Evolutionary conservation across 495 filamentous ascomycete genomes (phyloP), one percentile per base, ranked within the genome.

Genomic region (Penicillium antarcticum): DNA sequence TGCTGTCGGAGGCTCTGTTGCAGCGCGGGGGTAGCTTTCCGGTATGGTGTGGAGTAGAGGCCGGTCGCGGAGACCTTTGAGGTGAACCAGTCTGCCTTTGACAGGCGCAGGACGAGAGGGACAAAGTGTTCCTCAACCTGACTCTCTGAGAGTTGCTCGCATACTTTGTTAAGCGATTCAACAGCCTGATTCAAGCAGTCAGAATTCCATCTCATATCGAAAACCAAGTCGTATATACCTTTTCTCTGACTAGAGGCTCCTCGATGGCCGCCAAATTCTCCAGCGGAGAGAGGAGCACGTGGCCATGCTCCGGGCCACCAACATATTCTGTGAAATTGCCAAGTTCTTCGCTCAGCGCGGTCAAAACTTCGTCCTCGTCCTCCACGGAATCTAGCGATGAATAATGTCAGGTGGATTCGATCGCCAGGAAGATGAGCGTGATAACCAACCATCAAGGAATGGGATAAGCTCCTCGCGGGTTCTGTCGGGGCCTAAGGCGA

Each of bases 51-150:
- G 59, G 86, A 91, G 72, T 92, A 97, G 35, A 98, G 87, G 40
- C 92, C 94, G 55, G 94, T 95, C 7, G 92, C 94, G 12, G 94
- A 98, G 45, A 98, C 94, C 71, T 97, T 98, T 52, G 95, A 97
- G 24, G 94, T 98, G 66, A 98, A 98, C 94, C 94, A 98, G 76
- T 98, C 94, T 69, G 94, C 95, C 81, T 97, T 97, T 48, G 94
- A 95, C 45, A 98, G 87, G 57, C 94, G 88, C 61, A 96, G 82
- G 45, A 88, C 87, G 57, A 98, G 86, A 23, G 95, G 94, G 60
- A 97, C 90, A 74, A 96, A 97, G 67, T 87, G 86, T 62, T 97
- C 88, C 77, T 98, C 95, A 67, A 97, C 84, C 74, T 98, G 94
- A 61, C 89, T 79, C 58, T 89, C 78, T 29, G 89, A 94, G 32